Evolutionary conservation across 2,329 filamentous ascomycete genomes (phyloP), one percentile per base, ranked within the genome.

Genomic region (Pseudogymnoascus pannorum): DNA sequence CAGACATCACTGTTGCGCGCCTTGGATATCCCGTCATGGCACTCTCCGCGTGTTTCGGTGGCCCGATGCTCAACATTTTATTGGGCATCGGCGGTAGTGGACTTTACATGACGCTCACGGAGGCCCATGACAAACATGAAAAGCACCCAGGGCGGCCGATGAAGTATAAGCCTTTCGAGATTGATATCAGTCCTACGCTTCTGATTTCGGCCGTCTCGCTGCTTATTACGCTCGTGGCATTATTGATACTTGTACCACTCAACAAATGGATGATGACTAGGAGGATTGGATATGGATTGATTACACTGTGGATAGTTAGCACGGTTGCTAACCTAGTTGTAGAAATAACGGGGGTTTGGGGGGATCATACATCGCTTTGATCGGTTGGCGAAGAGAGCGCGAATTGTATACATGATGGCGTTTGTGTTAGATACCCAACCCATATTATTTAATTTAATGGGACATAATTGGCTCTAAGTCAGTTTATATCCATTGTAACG

Each of bases 11-110:
- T 0, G 89, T 99, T 36, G 94, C 94, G 3, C 85, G 91, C 33
- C 84, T 99, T 2, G 94, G 94, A 2, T 97, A 92, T 74, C 94
- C 94, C 0, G 92, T 99, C 65, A 99, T 99, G 94, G 94, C 94
- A 38, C 70, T 88, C 40, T 92, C 90, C 33, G 94, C 94, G 4
- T 99, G 94, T 72, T 97, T 99, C 72, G 94, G 94, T n/a, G 95
- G 94, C 0, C 94, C 94, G 0, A 93, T 99, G 91, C 83, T 99
- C 40, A 99, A 99, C 69, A 99, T 99, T 65, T 78, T 99, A 0
- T 83, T 99, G 3, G 94, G 94, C 0, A 92, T 99, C 59, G 94
- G 94, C n/a, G 79, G 97, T 3, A 89, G 89, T 24, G 94, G 94
- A 14, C 82, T 91, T 38, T 95, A 92, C 72, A 94, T 97, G 82